A percentile compares a stretch with the other conserved stretches of the same genome.
These are phyloP conservation scores for Myxozyma sirexii DNA, from an alignment of 805 yeast species.

Conservation along the genomic window DNA sequence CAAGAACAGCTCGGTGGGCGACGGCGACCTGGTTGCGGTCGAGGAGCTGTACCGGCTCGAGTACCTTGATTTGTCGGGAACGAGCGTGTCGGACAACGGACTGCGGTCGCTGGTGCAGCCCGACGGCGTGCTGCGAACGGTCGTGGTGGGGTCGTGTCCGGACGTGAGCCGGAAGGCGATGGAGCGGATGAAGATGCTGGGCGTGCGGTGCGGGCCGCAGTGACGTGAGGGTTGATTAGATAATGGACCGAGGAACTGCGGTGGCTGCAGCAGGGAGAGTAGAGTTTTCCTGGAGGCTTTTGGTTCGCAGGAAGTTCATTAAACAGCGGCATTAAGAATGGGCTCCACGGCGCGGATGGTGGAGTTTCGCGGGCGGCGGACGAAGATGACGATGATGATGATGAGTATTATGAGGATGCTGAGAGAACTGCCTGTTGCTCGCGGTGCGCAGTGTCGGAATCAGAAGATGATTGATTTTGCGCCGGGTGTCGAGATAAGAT, in stretches of 20 bases:
- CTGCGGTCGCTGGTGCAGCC: constrained; percentile 6
- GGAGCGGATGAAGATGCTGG: constrained; percentile 8
- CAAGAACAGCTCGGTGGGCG: constrained; percentile 22
- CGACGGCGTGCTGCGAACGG: not conserved
- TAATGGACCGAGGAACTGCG: not conserved
- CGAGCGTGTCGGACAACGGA: constrained; percentile 22
- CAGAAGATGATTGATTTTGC: not conserved
- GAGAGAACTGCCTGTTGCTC: too few relatives aligned
- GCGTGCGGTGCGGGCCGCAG: not conserved
- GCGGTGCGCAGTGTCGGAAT: too few relatives aligned
- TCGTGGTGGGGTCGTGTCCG: constrained; percentile 18
- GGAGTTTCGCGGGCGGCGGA: too few relatives aligned
- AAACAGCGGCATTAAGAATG: too few relatives aligned
- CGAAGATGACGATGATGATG: too few relatives aligned
- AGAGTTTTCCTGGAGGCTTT: not conserved
- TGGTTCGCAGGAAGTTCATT: too few relatives aligned
- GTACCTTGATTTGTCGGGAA: constrained; percentile 21
- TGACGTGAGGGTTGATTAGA: not conserved
- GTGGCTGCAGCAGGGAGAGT: too few relatives aligned
- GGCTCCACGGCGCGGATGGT: too few relatives aligned
- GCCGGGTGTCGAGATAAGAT: not conserved
- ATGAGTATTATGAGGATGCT: too few relatives aligned
- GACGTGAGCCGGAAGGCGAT: constrained; percentile 12
- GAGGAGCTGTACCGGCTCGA: constrained; percentile 11
- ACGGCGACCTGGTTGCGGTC: constrained; percentile 20